These are phyloP conservation scores for Magnusiomyces magnusii DNA, from an alignment of 1,139 yeast species.

Conservation along the genomic window DNA sequence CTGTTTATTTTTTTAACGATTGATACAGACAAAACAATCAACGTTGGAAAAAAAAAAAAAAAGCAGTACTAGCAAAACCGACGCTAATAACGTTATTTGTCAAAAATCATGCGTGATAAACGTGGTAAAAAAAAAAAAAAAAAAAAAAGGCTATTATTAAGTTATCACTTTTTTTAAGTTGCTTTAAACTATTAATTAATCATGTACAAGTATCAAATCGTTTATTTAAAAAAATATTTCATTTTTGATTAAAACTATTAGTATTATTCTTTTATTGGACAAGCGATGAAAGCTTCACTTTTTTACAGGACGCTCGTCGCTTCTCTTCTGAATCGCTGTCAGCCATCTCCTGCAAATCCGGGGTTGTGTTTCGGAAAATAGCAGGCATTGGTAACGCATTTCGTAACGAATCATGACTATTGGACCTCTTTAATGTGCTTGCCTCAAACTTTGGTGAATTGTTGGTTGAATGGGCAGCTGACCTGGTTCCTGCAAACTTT, in stretches of 20 bases:
- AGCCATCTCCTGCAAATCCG: neutral
- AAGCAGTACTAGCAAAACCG: too few species aligned
- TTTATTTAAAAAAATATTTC: too few species aligned
- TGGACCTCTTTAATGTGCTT: neutral
- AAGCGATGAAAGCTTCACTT: conserved; percentile 1
- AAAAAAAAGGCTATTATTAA: neutral
- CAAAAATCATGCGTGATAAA: neutral
- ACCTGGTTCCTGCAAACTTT: neutral
- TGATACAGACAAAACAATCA: too few species aligned
- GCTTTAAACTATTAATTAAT: neutral
- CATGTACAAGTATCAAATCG: too few species aligned
- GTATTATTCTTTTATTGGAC: neutral
- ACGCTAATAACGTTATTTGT: too few species aligned
- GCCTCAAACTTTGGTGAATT: neutral
- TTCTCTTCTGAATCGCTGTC: neutral
- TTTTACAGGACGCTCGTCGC: neutral
- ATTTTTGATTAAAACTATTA: neutral
- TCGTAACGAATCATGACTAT: neutral
- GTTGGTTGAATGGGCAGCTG: neutral
- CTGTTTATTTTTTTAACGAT: neutral
- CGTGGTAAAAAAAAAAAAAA: too few species aligned
- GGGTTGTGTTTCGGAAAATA: neutral
- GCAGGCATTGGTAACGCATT: neutral
- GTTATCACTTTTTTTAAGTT: too few species aligned
- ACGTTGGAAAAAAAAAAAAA: too few species aligned